Conservation (phyloP, 495 filamentous ascomycete species). For the Cudoniella acicularis region DNA sequence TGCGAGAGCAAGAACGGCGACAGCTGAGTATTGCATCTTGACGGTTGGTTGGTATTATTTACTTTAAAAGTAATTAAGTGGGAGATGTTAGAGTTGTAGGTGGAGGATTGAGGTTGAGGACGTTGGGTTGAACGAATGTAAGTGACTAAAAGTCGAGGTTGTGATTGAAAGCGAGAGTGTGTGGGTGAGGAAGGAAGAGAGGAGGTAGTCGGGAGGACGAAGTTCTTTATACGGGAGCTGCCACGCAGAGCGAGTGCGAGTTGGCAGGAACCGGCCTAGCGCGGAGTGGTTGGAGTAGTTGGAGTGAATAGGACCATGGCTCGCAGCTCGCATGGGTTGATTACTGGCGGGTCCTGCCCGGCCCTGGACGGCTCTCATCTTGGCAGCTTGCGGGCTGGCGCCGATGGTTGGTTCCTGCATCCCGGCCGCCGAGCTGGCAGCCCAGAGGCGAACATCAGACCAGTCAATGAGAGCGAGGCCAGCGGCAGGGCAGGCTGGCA, state of each 20-base stretch:
- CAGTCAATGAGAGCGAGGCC: no score
- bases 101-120: conserved; percentile 16
- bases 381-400: background rate
- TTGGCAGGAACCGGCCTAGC: no score
- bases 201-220: conserved; percentile 15
- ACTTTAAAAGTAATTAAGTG: conserved; percentile 39
- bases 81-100: conserved; percentile 23
- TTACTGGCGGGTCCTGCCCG: no score
- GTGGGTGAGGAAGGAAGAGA: conserved; percentile 37
- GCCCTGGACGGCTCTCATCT: no score
- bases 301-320: no score
- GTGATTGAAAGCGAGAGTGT: conserved; percentile 37
- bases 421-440: background rate
- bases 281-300: no score
- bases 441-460: no score
- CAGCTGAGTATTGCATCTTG: conserved; percentile 81
- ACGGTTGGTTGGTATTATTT: conserved; percentile 44
- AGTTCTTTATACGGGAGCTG: conserved; percentile 20
- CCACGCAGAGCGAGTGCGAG: background rate
- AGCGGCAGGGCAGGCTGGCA: no score
- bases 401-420: background rate
- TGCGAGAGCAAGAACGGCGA: conserved; percentile 56
- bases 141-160: conserved; percentile 56
- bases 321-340: no score
- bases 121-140: conserved; percentile 50